phyloP scores from a whole-genome alignment of 2,329 filamentous ascomycete genomes.

The Sporothrix dimorphospora region DNA sequence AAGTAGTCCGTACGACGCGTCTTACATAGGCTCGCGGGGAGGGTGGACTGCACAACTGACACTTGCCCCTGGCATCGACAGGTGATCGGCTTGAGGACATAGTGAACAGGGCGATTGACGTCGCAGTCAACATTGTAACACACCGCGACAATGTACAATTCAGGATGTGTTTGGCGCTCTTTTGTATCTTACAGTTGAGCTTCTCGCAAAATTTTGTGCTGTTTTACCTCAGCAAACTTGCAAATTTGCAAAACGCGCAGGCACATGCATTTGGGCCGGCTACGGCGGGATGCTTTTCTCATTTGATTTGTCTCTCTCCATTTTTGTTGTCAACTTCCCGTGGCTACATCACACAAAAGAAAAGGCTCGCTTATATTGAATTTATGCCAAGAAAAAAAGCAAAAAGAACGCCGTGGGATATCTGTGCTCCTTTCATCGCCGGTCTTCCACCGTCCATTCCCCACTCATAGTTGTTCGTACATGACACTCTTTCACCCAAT shows the following conservation, averaged over 20 bases:
- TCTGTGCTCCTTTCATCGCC: background rate
- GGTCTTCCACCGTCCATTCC: background rate
- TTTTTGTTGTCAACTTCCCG: background rate
- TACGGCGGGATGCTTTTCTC: background rate
- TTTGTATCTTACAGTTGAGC: background rate
- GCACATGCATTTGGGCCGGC: background rate
- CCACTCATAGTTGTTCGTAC: background rate
- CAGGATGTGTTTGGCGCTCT: too few relatives aligned
- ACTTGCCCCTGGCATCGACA: background rate
- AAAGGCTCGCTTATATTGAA: slow-evolving; percentile 10
- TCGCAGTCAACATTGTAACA: background rate
- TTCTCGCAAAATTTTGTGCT: too few relatives aligned
- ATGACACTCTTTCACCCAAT: background rate
- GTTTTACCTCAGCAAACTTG: background rate
- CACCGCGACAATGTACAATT: background rate
- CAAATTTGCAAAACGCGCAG: background rate
- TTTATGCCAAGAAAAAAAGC: background rate
- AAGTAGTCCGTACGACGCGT: too few relatives aligned
- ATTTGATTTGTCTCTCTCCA: background rate
- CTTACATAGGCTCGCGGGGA: background rate
- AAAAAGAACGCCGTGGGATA: slow-evolving; percentile 12
- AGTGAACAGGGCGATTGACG: background rate
- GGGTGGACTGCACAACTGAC: background rate
- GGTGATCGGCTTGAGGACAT: background rate
- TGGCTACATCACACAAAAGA: background rate